Percentiles rank a stretch among this genome's conserved stretches.
These are phyloP conservation scores for Trichocomaceae sp. DNA, from an alignment of 2,329 filamentous ascomycete species.

Conservation along the genomic window DNA sequence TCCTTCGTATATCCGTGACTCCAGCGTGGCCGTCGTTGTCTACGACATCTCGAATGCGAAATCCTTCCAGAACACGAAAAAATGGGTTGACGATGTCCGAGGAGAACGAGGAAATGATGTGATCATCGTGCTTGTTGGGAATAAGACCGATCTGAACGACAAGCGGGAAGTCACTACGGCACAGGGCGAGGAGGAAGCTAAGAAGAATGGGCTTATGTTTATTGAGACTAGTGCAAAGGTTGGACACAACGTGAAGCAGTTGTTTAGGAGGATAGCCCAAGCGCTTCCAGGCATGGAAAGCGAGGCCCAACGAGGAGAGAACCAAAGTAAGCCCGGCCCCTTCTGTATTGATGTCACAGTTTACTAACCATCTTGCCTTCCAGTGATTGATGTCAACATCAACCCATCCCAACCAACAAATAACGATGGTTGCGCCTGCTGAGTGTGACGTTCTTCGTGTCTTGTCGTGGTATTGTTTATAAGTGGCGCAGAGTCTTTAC, in stretches of 20 bases:
- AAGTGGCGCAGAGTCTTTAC: constrained; percentile 18
- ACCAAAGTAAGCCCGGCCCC: constrained; percentile 61
- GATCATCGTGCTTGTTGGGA: constrained; percentile 95
- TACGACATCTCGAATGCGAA: constrained; percentile 98
- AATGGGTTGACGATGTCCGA: constrained; percentile 98
- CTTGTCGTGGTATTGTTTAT: constrained; percentile 22
- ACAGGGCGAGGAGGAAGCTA: constrained; percentile 95
- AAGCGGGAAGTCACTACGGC: constrained; percentile 95
- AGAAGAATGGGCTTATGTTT: constrained; percentile 97
- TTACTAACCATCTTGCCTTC: neutral
- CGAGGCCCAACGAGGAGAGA: constrained; percentile 68
- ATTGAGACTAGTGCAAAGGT: constrained; percentile 98
- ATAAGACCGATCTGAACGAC: constrained; percentile 98
- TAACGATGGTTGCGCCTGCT: constrained; percentile 70
- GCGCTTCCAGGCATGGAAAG: constrained; percentile 97
- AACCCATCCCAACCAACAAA: constrained; percentile 59
- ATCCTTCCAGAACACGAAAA: constrained; percentile 96
- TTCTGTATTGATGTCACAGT: neutral
- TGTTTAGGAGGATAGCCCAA: constrained; percentile 97
- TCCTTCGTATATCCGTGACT: constrained; percentile 97
- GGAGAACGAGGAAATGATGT: constrained; percentile 97
- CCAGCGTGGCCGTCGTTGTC: constrained; percentile 93
- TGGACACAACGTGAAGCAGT: constrained; percentile 93
- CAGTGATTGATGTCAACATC: constrained; percentile 92
- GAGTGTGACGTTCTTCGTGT: constrained; percentile 13